A percentile compares a stretch with the other conserved stretches of the same genome.
These are phyloP conservation scores for Kuraishia borneana DNA, from an alignment of 805 yeast genomes.

Conservation along the genomic window DNA sequence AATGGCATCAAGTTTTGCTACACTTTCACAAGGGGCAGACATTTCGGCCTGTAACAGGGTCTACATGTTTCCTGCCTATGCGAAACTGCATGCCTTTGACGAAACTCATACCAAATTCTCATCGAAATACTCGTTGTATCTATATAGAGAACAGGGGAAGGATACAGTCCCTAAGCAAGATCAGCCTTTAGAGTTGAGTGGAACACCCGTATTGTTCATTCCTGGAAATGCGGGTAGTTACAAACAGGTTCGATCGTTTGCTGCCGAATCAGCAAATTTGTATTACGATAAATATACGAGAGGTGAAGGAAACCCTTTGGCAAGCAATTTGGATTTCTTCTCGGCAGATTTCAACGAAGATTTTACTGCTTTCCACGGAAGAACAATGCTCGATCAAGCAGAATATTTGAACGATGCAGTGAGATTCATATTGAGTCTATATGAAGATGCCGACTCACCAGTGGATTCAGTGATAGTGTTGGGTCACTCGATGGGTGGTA, in stretches of 20 bases:
- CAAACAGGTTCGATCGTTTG: constrained; percentile 84
- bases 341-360: constrained; percentile 94
- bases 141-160: constrained; percentile 75
- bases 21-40: constrained; percentile 31
- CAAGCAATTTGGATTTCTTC: constrained; percentile 65
- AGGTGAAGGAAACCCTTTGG: constrained; percentile 18
- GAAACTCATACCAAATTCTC: constrained; percentile 59
- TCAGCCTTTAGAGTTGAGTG: constrained; percentile 27
- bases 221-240: constrained; percentile 98
- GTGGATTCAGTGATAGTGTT: constrained; percentile 59
- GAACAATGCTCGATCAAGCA: constrained; percentile 88
- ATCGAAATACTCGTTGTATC: constrained; percentile 70
- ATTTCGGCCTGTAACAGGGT: constrained; percentile 48
- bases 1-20: constrained; percentile 16
- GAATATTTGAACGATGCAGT: constrained; percentile 88
- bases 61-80: constrained; percentile 79
- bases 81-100: constrained; percentile 64
- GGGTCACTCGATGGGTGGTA: constrained; percentile 98
- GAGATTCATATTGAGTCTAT: constrained; percentile 59
- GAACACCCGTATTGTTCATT: constrained; percentile 83
- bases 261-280: constrained; percentile 60
- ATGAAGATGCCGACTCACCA: constrained; percentile 21
- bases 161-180: constrained; percentile 40
- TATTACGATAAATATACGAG: constrained; percentile 25
- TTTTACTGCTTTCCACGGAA: constrained; percentile 91